These are phyloP conservation scores for Linnemannia elongata DNA, from an alignment of 192 early-diverging fungal species.

Conservation along the genomic window DNA sequence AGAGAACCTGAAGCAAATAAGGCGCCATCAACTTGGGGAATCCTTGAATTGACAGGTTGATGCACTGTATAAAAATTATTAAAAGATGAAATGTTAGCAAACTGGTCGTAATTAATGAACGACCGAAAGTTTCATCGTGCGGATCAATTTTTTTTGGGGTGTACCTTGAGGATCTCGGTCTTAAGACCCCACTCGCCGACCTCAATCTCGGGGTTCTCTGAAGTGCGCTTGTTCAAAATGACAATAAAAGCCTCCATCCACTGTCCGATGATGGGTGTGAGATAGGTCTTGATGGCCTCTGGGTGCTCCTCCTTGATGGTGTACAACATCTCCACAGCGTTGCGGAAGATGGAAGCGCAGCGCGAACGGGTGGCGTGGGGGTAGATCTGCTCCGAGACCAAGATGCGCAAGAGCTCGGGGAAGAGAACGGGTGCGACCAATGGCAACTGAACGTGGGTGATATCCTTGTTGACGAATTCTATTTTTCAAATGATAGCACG, in stretches of 20 bases:
- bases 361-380: constrained; percentile 77
- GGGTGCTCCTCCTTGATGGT: constrained; percentile 86
- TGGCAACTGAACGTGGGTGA: constrained; percentile 90
- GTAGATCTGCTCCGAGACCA: constrained; percentile 70
- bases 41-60: constrained; percentile 69
- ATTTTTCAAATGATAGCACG: neutral
- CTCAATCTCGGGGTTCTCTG: constrained; percentile 58
- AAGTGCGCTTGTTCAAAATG: constrained; percentile 71
- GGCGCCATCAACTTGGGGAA: constrained; percentile 74
- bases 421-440: constrained; percentile 84
- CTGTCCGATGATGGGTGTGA: constrained; percentile 80
- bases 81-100: neutral
- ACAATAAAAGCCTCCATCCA: constrained; percentile 83
- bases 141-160: neutral
- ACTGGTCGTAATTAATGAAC: neutral
- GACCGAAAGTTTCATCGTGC: neutral
- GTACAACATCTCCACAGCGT: constrained; percentile 87
- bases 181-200: constrained; percentile 75
- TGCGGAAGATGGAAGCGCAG: constrained; percentile 85
- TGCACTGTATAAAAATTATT: constrained; percentile 57
- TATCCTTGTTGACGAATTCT: constrained; percentile 89
- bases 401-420: constrained; percentile 88
- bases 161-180: constrained; percentile 80
- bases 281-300: constrained; percentile 73
- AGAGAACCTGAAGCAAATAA: constrained; percentile 66